Evolutionary conservation across 495 filamentous ascomycete genomes (phyloP), one percentile per base, ranked within the genome.

Genomic region (Terfezia boudieri): DNA sequence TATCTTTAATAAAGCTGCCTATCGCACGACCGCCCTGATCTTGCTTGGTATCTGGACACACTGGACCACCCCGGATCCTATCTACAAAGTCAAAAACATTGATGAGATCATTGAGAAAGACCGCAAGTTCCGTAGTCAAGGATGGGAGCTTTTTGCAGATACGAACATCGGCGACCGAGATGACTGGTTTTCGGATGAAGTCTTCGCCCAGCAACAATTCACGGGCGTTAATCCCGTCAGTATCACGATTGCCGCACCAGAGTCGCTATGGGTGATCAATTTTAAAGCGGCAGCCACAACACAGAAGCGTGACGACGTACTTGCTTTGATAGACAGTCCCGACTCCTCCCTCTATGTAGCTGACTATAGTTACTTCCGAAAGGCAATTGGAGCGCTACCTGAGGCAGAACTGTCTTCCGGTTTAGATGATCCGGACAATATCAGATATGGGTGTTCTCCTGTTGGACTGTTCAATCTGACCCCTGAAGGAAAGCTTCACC

Each of bases 321-420:
- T 20, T 7, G 17, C 60, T 5, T 36, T 59, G 6, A 51, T 67
- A 17, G 7, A 48, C 12, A 52, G 58, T 66, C 41, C 2, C 41
- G 51, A 55, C 0, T 50, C 60, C 16, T 64, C 62, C 10, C 66
- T 74, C 9, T 72, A 64, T 20, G 59, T 73, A 7, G 71, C 73
- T 38, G 71, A 74, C 43, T 71, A 61, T 51, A 69, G 69, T 58
- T 74, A 71, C 55, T 70, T 74, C 55, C 68, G 71, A 43, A 63
- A 66, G 50, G 71, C 71, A 0, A 55, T 60, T 16, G 63, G 64
- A 11, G 53, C 57, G 0, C 51, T 62, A 37, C 58, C 63, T 0
- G 7, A 57, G 65, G 38, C 46, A 49, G 23, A 53, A 59, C 58
- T 60, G 61, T 36, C 35, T 17, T 9, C 32, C 37, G 17, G 23